Base-by-base conservation (phyloP, 2,329 filamentous ascomycete genomes). In the Talaromyces piceae region DNA sequence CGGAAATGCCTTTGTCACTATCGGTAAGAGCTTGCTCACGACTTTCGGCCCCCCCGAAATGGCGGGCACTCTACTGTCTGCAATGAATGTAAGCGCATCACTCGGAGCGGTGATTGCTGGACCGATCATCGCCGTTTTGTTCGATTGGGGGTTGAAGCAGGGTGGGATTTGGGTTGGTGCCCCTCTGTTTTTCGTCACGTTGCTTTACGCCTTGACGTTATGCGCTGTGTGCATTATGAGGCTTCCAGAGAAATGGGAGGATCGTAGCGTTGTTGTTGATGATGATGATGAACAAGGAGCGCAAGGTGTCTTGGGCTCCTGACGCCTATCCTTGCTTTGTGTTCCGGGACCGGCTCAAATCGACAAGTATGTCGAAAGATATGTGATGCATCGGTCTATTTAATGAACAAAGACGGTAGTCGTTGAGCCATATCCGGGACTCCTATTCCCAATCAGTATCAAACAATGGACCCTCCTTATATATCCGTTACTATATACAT, bases 51-150 rank as follows among this genome's bases (percentile, higher is more conserved):
- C 47, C 22, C 47, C 47, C 7, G 47, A 41, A 22, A 43, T 49
- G 33, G 47, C 47, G 47, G 47, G 47, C 33, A 49, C 47, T 28
- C 16, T 49, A 41, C 47, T 49, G n/a, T 49, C 47, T 41, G 47
- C 47, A 43, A 49, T 49, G 47, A 49, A 49, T 49, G 33, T 49
- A 41, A 49, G 47, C 25, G 47, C 47, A 43, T 49, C 47, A 23
- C 47, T 49, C 33, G 47, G 47, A 49, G 47, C 47, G 33, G 33
- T 49, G 37, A 49, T 43, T 49, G 47, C 47, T 49, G 47, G 47
- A 41, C 47, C 47, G 33, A 41, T 43, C 33, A 41, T 49, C 16
- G 47, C 47, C 6, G 47, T 49, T 23, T 22, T 41, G 37, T 49
- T 49, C 37, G 33, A 49, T 31, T 49, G 47, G 47, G 47, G 47